Percentiles rank a stretch among this genome's conserved stretches.
phyloP scores from a whole-genome alignment of 1,139 yeast genomes.

The Ogataea hybrid region DNA sequence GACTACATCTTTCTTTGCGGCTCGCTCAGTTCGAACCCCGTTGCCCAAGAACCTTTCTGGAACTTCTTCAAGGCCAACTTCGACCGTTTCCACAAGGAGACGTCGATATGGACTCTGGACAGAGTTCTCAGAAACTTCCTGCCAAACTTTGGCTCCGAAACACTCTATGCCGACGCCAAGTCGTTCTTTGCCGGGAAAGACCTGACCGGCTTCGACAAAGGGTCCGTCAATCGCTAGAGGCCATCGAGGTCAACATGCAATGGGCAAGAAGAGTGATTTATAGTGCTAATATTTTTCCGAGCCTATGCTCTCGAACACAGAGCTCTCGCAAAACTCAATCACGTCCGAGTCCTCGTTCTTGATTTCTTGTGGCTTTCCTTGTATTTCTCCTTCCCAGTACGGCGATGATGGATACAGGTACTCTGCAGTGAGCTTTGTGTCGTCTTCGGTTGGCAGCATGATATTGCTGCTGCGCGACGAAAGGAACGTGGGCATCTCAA shows the following conservation, averaged over 20 bases:
- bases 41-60: slow-evolving; percentile 54
- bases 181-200: slow-evolving; percentile 55
- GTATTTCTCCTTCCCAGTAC: slow-evolving; percentile 2
- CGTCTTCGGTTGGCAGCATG: slow-evolving; percentile 6
- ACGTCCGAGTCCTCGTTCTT: slow-evolving; percentile 3
- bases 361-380: neutral
- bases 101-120: slow-evolving; percentile 43
- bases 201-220: slow-evolving; percentile 59
- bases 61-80: slow-evolving; percentile 51
- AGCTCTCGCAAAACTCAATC: slow-evolving; percentile 8
- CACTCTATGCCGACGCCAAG: slow-evolving; percentile 44
- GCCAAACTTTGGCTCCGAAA: slow-evolving; percentile 30
- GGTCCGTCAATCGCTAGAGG: slow-evolving; percentile 53
- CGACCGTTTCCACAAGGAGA: slow-evolving; percentile 22
- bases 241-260: slow-evolving; percentile 44
- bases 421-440: slow-evolving; percentile 1
- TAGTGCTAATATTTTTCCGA: slow-evolving; percentile 3
- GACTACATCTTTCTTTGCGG: slow-evolving; percentile 61
- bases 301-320: slow-evolving; percentile 10
- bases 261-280: slow-evolving; percentile 37
- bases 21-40: slow-evolving; percentile 50
- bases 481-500: slow-evolving; percentile 7
- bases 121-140: slow-evolving; percentile 55
- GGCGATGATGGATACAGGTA: slow-evolving; percentile 16
- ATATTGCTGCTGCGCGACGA: slow-evolving; percentile 8